phyloP scores from a whole-genome alignment of 768 basidiomycete species.

The Amanita pseudoporphyria region DNA sequence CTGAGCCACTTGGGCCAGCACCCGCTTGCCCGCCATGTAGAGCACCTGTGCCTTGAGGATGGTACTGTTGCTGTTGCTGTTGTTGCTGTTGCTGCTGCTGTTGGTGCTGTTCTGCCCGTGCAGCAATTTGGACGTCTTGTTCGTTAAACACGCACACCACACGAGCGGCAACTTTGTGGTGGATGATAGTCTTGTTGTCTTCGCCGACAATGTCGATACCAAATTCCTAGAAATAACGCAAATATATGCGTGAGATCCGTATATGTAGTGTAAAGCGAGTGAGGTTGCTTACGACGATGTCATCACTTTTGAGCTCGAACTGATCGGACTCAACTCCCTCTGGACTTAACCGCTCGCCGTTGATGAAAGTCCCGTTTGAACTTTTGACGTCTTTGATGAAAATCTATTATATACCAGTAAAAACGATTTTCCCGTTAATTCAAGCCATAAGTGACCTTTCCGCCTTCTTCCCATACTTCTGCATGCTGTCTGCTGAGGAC shows the following conservation, averaged over 20 bases:
- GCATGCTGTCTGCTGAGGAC: slow-evolving; percentile 91
- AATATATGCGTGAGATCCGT: slow-evolving; percentile 1
- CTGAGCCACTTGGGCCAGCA: slow-evolving; percentile 10
- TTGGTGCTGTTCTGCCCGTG: slow-evolving; percentile 61
- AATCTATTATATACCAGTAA: slow-evolving; percentile 44
- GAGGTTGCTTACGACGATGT: slow-evolving; percentile 72
- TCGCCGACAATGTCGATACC: slow-evolving; percentile 99
- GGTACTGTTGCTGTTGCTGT: slow-evolving; percentile 30
- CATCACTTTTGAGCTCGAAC: slow-evolving; percentile 89
- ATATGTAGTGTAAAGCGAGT: background rate
- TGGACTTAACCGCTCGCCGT: slow-evolving; percentile 82
- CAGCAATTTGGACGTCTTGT: slow-evolving; percentile 72
- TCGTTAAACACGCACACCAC: slow-evolving; percentile 83
- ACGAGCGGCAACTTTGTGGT: slow-evolving; percentile 96
- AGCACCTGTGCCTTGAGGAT: slow-evolving; percentile 13
- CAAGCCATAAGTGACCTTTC: slow-evolving; percentile 50
- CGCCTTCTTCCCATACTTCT: slow-evolving; percentile 93
- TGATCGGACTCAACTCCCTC: slow-evolving; percentile 91
- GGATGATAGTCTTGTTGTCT: slow-evolving; percentile 95
- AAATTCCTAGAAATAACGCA: slow-evolving; percentile 61
- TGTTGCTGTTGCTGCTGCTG: slow-evolving; percentile 44
- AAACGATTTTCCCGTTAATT: background rate
- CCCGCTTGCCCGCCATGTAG: slow-evolving; percentile 14
- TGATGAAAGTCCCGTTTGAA: slow-evolving; percentile 97
- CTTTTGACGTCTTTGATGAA: slow-evolving; percentile 98